phyloP scores from a whole-genome alignment of 352 stramenopile species.

The Phytopythium vexans region DNA sequence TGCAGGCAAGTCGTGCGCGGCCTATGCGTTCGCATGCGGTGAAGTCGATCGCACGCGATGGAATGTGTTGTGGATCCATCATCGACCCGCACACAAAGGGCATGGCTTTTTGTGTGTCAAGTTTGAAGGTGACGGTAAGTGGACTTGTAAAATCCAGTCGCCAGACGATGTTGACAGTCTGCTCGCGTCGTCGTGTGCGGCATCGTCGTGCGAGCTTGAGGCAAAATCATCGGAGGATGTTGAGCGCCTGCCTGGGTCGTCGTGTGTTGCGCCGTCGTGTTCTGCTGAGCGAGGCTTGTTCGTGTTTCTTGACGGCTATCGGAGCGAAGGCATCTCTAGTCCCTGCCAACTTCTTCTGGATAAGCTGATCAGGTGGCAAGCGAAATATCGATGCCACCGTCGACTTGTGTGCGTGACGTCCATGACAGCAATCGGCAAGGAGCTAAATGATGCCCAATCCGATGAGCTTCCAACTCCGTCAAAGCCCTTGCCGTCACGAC shows the following conservation, averaged over 20 bases:
- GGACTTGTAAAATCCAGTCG: not conserved
- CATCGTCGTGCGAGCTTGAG: not conserved
- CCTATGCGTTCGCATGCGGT: not conserved
- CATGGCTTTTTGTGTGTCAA: not conserved
- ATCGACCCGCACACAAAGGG: not conserved
- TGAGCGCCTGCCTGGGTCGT: not conserved
- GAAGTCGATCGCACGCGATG: not conserved
- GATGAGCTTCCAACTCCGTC: not conserved
- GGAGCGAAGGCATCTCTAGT: not conserved
- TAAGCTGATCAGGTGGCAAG: not conserved
- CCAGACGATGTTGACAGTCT: not conserved
- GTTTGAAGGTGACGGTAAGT: not conserved
- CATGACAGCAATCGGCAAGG: not conserved
- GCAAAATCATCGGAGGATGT: not conserved
- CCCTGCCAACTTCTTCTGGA: not conserved
- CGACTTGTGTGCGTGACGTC: not conserved
- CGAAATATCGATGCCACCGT: not conserved
- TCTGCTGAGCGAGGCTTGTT: not conserved
- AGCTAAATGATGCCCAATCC: not conserved
- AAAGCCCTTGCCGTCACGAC: not conserved
- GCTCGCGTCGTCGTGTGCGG: not conserved
- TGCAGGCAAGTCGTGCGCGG: not conserved
- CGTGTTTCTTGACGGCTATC: not conserved
- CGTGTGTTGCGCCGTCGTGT: not conserved
- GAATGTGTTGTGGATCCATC: not conserved